Conservation (phyloP, 768 basidiomycete species). For the Dictyophora rubrovolvata region DNA sequence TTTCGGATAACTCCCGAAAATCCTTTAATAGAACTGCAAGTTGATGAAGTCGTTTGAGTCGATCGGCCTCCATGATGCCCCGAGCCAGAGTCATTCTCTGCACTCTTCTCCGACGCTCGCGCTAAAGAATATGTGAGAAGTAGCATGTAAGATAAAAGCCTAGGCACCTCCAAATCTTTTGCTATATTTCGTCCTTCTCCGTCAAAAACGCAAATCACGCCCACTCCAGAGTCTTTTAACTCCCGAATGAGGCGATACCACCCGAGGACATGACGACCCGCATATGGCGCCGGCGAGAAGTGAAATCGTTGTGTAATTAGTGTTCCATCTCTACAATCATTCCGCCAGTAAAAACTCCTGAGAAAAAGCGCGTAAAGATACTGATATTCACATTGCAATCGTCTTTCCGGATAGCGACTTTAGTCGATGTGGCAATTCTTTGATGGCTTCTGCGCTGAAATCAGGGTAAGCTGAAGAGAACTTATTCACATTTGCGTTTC, state of each 20-base stretch:
- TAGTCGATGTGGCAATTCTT: constrained; percentile 50
- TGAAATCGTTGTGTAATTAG: constrained; percentile 78
- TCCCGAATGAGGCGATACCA: constrained; percentile 68
- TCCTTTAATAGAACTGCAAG: constrained; percentile 15
- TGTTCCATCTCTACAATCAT: constrained; percentile 59
- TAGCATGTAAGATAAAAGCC: neutral
- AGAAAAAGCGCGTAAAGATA: constrained; percentile 6
- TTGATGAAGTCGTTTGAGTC: constrained; percentile 42
- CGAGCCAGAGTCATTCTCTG: constrained; percentile 40
- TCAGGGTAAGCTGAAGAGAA: neutral
- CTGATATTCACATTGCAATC: constrained; percentile 53
- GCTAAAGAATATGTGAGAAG: constrained; percentile 26
- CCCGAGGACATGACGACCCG: constrained; percentile 60
- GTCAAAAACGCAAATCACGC: constrained; percentile 72
- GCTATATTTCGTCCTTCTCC: constrained; percentile 56
- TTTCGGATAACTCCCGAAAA: constrained; percentile 11
- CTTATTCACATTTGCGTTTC: neutral
- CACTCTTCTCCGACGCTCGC: constrained; percentile 42
- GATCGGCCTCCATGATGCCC: constrained; percentile 46
- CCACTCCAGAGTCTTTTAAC: constrained; percentile 43
- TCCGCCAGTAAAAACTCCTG: neutral
- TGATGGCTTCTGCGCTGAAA: constrained; percentile 16
- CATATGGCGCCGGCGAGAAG: constrained; percentile 55
- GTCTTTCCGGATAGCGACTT: constrained; percentile 51
- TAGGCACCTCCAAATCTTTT: constrained; percentile 59